phyloP scores from a whole-genome alignment of 805 yeast genomes.

The Candida jianshihensis region DNA sequence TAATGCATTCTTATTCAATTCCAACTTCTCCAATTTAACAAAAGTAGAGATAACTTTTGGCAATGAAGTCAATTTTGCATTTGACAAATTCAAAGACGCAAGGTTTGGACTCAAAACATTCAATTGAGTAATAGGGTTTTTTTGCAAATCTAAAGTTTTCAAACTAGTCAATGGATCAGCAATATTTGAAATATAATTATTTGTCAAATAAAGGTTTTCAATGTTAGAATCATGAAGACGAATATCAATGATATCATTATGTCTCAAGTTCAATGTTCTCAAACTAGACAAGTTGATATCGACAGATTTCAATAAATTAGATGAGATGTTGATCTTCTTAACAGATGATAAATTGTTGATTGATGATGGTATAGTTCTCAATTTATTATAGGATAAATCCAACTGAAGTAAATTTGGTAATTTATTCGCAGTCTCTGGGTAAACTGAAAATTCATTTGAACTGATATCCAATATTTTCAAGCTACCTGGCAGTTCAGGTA shows the following conservation, averaged over 20 bases:
- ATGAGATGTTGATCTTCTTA: constrained; percentile 65
- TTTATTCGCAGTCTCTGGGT: constrained; percentile 60
- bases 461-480: constrained; percentile 64
- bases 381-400: constrained; percentile 77
- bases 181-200: constrained; percentile 68
- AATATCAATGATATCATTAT: constrained; percentile 47
- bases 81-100: constrained; percentile 67
- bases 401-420: constrained; percentile 55
- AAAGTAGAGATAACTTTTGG: constrained; percentile 58
- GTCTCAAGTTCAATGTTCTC: constrained; percentile 70
- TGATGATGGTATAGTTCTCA: constrained; percentile 52
- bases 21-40: constrained; percentile 63
- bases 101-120: constrained; percentile 48
- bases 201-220: constrained; percentile 68
- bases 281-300: constrained; percentile 43
- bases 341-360: constrained; percentile 54
- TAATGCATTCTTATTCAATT: constrained; percentile 75
- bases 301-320: constrained; percentile 47
- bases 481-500: constrained; percentile 53
- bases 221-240: constrained; percentile 42
- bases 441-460: constrained; percentile 60
- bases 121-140: constrained; percentile 77
- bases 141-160: constrained; percentile 64
- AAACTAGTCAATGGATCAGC: constrained; percentile 55
- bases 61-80: constrained; percentile 74